Conservation (phyloP, 2,329 filamentous ascomycete genomes). For the Fusarium sp. region DNA sequence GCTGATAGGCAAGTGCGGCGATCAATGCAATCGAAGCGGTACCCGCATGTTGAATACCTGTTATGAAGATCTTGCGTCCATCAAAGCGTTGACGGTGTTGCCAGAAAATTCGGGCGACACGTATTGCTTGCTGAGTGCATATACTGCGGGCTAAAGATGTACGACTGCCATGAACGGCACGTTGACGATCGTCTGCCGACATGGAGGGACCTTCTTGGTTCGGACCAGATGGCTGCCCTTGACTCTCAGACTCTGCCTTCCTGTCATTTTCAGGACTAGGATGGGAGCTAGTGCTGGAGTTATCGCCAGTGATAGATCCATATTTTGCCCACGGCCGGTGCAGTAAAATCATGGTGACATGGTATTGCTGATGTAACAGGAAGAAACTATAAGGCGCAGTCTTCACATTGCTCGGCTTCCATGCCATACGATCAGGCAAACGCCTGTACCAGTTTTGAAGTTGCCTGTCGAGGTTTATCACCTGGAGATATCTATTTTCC, state of each 20-base stretch:
- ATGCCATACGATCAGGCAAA: constrained; percentile 62
- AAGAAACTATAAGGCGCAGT: constrained; percentile 64
- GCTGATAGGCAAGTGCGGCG: constrained; percentile 59
- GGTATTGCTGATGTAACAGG: constrained; percentile 67
- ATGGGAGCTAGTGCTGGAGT: constrained; percentile 50
- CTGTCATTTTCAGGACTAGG: constrained; percentile 49
- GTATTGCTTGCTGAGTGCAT: constrained; percentile 66
- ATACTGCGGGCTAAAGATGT: constrained; percentile 63
- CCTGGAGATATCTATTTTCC: constrained; percentile 62
- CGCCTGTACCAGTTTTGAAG: constrained; percentile 67
- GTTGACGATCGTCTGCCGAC: constrained; percentile 51
- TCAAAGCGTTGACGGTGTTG: constrained; percentile 66
- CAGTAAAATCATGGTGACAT: constrained; percentile 64
- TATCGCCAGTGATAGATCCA: constrained; percentile 54
- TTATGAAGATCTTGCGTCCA: constrained; percentile 62
- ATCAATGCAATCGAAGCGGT: constrained; percentile 67
- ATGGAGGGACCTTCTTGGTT: constrained; percentile 39
- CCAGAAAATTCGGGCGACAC: constrained; percentile 66
- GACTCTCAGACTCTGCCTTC: constrained; percentile 27
- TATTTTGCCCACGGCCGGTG: constrained; percentile 67
- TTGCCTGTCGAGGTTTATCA: constrained; percentile 64
- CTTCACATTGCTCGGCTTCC: constrained; percentile 64
- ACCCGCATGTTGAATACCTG: constrained; percentile 65
- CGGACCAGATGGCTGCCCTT: constrained; percentile 34
- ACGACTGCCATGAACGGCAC: constrained; percentile 56